Base-by-base conservation (phyloP, 345 rosid genomes). In the Syzygium aqueum region DNA sequence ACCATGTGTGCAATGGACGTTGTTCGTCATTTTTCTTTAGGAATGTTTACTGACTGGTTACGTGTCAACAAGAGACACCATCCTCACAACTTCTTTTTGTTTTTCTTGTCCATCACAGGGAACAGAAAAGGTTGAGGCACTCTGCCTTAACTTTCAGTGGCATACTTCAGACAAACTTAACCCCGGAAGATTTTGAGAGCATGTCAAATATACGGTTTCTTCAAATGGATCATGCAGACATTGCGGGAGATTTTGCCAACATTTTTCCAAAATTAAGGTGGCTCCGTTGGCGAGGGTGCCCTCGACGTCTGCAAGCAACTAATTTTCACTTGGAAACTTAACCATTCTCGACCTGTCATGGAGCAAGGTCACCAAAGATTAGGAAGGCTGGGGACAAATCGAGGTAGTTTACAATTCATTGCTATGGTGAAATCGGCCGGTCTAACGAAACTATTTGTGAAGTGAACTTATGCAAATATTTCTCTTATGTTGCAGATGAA, bases 361-460 rank as follows among this genome's bases (percentile, higher is more conserved):
- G 37, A 27, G 89, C 61, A 27, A 19, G 22, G 54, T 85, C 25
- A 77, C 52, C 0, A 53, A 22, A 51, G 30, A 65, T 27, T 87
- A 84, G 89, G 40, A 51, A 0, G 85, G 86, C 25, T 87, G 89
- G 89, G 65, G 12, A 8, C 89, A 63, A 16, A 84, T 87, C 2
- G 5, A 53, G 89, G 89, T 84, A 73, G 5, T 14, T 16, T 3
- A 12, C 61, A 23, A 9, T 23, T 8, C 11, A 23, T 56, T 23
- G 5, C 54, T 53, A 14, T 53, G 56, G 56, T 53, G 56, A 51
- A 51, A 51, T 51, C 15, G 22, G 23, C 57, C 3, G 11, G 59
- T 21, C 3, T 0, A 54, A 54, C 1, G 59, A 22, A 54, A 0
- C 2, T 54, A 54, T 8, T 54, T 0, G 1, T 9, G 3, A 57